Percentiles rank a stretch among this genome's conserved stretches.
phyloP scores from a whole-genome alignment of 805 yeast species.

The Torulaspora delbrueckii region DNA sequence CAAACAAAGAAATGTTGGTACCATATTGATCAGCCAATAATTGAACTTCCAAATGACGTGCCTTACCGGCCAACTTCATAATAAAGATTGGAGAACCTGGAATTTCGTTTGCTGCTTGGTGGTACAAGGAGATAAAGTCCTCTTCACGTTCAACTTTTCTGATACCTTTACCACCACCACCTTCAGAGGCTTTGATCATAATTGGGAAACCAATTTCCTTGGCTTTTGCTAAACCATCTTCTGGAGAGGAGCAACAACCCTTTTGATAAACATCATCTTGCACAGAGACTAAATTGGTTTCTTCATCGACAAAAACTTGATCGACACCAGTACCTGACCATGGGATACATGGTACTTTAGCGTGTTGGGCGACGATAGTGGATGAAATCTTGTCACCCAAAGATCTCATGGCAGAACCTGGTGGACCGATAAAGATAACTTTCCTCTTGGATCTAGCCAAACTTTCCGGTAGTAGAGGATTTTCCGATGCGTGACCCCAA shows the following conservation, averaged over 20 bases:
- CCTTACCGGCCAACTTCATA: constrained; percentile 95
- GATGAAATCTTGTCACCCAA: constrained; percentile 97
- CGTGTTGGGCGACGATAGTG: constrained; percentile 98
- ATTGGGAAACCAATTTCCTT: constrained; percentile 91
- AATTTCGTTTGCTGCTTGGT: constrained; percentile 94
- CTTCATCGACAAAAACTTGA: constrained; percentile 62
- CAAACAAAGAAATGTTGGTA: constrained; percentile 92
- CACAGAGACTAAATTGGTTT: constrained; percentile 81
- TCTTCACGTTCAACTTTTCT: constrained; percentile 87
- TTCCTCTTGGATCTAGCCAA: constrained; percentile 89
- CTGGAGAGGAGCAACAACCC: constrained; percentile 85
- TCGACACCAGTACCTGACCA: constrained; percentile 99
- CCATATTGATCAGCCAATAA: constrained; percentile 97
- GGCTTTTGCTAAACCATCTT: constrained; percentile 85
- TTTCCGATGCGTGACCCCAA: constrained; percentile 99
- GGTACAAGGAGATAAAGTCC: constrained; percentile 69
- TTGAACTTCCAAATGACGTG: constrained; percentile 98
- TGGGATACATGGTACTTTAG: constrained; percentile 96
- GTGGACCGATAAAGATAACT: constrained; percentile 95
- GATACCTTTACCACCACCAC: constrained; percentile 99
- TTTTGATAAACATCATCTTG: constrained; percentile 73
- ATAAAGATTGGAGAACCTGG: constrained; percentile 99
- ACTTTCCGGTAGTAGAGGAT: constrained; percentile 89
- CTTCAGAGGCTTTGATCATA: constrained; percentile 99
- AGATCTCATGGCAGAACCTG: constrained; percentile 99